Percentiles rank a stretch among this genome's conserved stretches.
These are phyloP conservation scores for Cyclocybe aegerita DNA, from an alignment of 768 basidiomycete genomes.

Conservation along the genomic window DNA sequence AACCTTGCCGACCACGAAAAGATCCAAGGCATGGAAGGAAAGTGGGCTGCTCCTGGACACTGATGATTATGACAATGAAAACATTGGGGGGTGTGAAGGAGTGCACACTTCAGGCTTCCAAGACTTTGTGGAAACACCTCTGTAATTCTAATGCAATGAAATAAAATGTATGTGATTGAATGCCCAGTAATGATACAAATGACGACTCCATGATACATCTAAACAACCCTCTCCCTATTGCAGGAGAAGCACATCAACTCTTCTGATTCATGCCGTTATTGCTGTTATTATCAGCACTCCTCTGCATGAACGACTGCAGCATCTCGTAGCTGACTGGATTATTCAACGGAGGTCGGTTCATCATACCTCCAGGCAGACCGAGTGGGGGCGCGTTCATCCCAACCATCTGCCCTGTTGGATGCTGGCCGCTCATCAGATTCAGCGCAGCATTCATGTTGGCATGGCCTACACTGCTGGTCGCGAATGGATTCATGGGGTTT, in stretches of 20 bases:
- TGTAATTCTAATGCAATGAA: no score
- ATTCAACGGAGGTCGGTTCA: constrained; percentile 5
- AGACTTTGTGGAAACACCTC: no score
- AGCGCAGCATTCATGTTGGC: constrained; percentile 15
- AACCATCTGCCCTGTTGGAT: constrained; percentile 1
- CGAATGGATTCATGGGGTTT: no score
- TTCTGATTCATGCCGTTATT: constrained; percentile 7
- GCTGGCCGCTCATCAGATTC: constrained; percentile 15
- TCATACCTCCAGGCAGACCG: constrained; percentile 6
- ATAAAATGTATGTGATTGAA: no score
- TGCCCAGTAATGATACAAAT: no score
- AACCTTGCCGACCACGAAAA: constrained; percentile 88
- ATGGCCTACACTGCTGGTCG: background rate
- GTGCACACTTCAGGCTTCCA: background rate
- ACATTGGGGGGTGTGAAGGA: background rate
- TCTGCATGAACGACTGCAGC: constrained; percentile 43
- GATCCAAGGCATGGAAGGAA: constrained; percentile 75
- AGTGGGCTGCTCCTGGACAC: constrained; percentile 45
- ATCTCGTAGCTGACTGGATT: constrained; percentile 36
- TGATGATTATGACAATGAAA: constrained; percentile 7
- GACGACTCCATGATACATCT: no score
- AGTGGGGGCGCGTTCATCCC: constrained; percentile 17
- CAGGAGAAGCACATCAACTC: background rate
- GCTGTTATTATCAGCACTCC: constrained; percentile 25
- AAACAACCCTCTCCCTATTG: background rate